Evolutionary conservation across 1,284 basidiomycete species (phyloP).

Genomic region (Puccinia sorghi): DNA sequence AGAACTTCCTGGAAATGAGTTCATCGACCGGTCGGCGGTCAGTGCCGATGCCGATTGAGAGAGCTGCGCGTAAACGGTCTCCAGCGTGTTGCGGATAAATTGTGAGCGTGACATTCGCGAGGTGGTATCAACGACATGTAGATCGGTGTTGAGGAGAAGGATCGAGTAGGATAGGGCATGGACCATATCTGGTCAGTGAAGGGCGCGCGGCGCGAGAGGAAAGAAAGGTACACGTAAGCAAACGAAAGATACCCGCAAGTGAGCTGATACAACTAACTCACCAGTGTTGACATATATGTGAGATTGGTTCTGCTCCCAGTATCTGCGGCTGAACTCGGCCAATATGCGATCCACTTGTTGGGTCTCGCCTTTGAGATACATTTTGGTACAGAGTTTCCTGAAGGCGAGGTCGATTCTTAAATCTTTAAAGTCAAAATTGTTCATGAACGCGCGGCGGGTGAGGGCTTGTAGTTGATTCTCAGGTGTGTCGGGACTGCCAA

Average conservation of each 20-base stretch:
- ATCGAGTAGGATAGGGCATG: slow-evolving; percentile 92
- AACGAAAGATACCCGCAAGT: neutral
- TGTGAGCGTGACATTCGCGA: slow-evolving; percentile 89
- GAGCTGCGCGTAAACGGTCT: slow-evolving; percentile 68
- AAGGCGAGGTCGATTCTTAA: slow-evolving; percentile 86
- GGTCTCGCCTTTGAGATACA: slow-evolving; percentile 92
- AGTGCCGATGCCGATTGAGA: neutral
- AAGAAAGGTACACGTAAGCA: slow-evolving; percentile 17
- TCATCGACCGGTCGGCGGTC: neutral
- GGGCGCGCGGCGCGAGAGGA: no score
- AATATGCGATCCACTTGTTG: slow-evolving; percentile 97
- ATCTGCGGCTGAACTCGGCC: slow-evolving; percentile 82
- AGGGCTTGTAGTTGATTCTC: slow-evolving; percentile 70
- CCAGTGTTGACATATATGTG: slow-evolving; percentile 78
- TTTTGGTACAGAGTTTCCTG: slow-evolving; percentile 84
- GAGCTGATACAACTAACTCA: slow-evolving; percentile 60
- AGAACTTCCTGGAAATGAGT: neutral
- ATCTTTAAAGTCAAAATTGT: slow-evolving; percentile 81
- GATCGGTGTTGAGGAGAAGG: slow-evolving; percentile 90
- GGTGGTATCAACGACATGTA: slow-evolving; percentile 87
- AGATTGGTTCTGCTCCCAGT: slow-evolving; percentile 83
- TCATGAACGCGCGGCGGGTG: slow-evolving; percentile 77
- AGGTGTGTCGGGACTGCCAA: slow-evolving; percentile 66
- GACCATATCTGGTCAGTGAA: slow-evolving; percentile 68
- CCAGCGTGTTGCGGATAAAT: slow-evolving; percentile 88